Base-by-base conservation (phyloP, 2,329 filamentous ascomycete species). In the Fonsecaea monophora region DNA sequence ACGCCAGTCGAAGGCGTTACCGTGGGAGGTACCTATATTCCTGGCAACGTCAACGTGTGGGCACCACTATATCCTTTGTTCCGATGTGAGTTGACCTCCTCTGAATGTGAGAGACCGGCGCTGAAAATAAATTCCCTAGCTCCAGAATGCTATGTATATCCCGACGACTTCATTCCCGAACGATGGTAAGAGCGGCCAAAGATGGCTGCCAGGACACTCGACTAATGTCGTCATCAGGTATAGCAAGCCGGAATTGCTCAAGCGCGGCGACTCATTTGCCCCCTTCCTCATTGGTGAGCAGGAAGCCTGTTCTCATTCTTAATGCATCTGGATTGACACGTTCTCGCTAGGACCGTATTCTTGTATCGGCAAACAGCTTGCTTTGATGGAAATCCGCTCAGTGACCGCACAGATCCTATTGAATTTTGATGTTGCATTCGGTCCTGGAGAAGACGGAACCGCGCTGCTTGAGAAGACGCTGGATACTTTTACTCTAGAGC, bases 231-330 rank as follows among this genome's bases (percentile, higher is more conserved):
- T 64, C 12, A 13, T 62, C 30, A 55, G 53, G 53, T 55, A 55
- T 30, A 55, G 53, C 30, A 55, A 55, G 13, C 74, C 74, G 4
- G 74, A 79, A 18, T 64, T 80, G 67, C 67, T 76, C 15, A 74
- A 69, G 30, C 74, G 78, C 50, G 50, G 59, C 25, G 66, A 71
- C 1, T 76, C 74, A 1, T 78, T 73, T 61, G 65, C 66, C 0
- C 78, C 78, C 0, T 80, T 78, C 48, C 73, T 80, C 4, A 82
- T 80, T 58, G 81, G 81, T 37, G 79, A 79, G 61, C 34, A 48
- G n/a, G 12, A 12, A 34, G 9, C 38, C 38, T 38, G 38, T 2
- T 55, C 25, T 34, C 34, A 34, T 6, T 21, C 13, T 32, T 32
- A 25, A 13, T 2, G 48, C n/a, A n/a, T 13, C 12, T 32, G 21